These are phyloP conservation scores for Crithidia expoeki DNA, from an alignment of 208 protist genomes.

Conservation along the genomic window DNA sequence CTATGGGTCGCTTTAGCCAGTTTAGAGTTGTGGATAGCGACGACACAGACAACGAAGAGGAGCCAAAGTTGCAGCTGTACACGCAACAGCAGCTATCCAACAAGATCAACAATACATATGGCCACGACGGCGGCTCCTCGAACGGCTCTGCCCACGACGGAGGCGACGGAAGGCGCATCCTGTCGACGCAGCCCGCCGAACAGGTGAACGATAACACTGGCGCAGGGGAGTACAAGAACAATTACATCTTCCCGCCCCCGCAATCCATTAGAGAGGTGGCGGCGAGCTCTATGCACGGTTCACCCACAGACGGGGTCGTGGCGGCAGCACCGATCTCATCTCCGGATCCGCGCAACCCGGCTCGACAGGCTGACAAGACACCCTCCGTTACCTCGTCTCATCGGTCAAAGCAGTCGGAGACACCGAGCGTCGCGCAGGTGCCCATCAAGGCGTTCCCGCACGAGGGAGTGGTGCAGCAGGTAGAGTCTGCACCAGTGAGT, in stretches of 20 bases:
- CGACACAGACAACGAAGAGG: conserved; percentile 47
- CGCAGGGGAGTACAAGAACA: background rate
- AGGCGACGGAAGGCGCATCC: conserved; percentile 9
- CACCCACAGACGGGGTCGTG: background rate
- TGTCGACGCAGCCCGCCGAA: background rate
- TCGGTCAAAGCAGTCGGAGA: conserved; percentile 1
- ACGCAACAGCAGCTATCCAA: background rate
- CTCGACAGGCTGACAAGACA: background rate
- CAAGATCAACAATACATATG: background rate
- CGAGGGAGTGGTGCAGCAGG: background rate
- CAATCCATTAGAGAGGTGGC: background rate
- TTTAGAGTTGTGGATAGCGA: conserved; percentile 65
- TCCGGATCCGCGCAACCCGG: conserved; percentile 6
- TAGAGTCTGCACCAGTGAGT: background rate
- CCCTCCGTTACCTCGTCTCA: background rate
- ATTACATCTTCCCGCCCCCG: background rate
- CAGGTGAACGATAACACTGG: background rate
- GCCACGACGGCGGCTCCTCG: conserved; percentile 6
- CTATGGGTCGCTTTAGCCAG: conserved; percentile 54
- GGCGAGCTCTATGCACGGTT: background rate
- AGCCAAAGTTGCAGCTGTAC: conserved; percentile 12
- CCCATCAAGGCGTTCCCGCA: background rate
- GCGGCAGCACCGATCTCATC: background rate
- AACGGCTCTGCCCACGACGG: background rate
- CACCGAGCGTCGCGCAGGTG: background rate